Conservation (phyloP, 192 early-diverging fungal species). For the Chytriomyces sp. region DNA sequence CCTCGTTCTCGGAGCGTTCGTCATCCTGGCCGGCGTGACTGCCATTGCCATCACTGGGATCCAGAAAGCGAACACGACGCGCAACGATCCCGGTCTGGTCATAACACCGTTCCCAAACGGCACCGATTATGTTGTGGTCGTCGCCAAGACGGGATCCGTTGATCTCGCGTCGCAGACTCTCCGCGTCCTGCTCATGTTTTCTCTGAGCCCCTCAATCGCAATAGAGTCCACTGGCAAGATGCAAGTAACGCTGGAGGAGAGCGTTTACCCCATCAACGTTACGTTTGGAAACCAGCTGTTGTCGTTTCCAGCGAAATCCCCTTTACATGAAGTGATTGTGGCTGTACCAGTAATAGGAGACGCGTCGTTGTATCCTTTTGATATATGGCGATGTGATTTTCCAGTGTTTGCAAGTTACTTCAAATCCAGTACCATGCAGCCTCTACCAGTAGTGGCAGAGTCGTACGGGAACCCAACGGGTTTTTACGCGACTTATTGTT, state of each 20-base stretch:
- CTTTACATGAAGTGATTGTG: background rate
- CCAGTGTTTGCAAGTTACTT: background rate
- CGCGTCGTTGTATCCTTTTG: background rate
- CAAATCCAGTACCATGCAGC: background rate
- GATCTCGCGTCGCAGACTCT: background rate
- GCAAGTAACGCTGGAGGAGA: background rate
- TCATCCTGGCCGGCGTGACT: too few species aligned
- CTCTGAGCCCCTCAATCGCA: background rate
- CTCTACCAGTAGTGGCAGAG: background rate
- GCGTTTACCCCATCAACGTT: background rate
- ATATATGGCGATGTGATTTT: background rate
- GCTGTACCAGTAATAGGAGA: background rate
- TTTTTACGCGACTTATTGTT: background rate
- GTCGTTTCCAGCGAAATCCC: background rate
- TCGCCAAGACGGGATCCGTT: too few species aligned
- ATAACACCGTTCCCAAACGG: too few species aligned
- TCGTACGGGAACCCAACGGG: constrained; percentile 2
- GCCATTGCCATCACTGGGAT: too few species aligned
- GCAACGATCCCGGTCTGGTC: too few species aligned
- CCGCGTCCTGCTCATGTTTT: background rate
- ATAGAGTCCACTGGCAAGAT: background rate
- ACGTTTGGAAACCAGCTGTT: background rate
- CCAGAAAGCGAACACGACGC: too few species aligned
- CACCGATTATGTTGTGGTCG: too few species aligned
- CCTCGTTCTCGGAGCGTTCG: too few species aligned